Conservation (phyloP, 495 filamentous ascomycete species). For the Corynascus novoguineensis region DNA sequence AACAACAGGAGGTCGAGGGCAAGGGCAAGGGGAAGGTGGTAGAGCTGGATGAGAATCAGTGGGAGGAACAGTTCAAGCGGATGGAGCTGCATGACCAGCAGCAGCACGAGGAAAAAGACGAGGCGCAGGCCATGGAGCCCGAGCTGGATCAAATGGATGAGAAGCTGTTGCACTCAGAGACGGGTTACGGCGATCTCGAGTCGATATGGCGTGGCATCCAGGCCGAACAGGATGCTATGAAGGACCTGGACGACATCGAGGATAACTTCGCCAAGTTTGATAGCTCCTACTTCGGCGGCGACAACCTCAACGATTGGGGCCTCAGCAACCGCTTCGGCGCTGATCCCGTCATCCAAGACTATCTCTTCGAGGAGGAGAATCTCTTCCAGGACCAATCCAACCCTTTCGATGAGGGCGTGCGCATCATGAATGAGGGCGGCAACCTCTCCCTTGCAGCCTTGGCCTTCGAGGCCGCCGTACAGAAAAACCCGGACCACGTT, state of each 20-base stretch:
- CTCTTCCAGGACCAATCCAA: slow-evolving; percentile 69
- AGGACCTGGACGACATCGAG: slow-evolving; percentile 59
- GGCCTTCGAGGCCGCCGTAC: slow-evolving; percentile 94
- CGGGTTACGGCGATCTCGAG: slow-evolving; percentile 78
- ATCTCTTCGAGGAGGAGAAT: slow-evolving; percentile 93
- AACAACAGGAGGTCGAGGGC: slow-evolving; percentile 42
- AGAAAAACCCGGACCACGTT: slow-evolving; percentile 78
- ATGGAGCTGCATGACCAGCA: slow-evolving; percentile 67
- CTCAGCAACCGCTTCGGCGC: slow-evolving; percentile 42
- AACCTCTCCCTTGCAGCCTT: slow-evolving; percentile 91
- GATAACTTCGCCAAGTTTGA: slow-evolving; percentile 61
- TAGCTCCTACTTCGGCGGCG: slow-evolving; percentile 62
- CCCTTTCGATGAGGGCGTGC: slow-evolving; percentile 84
- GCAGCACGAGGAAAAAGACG: slow-evolving; percentile 50
- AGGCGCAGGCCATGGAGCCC: slow-evolving; percentile 71
- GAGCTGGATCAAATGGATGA: slow-evolving; percentile 85
- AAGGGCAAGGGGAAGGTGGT: slow-evolving; percentile 91
- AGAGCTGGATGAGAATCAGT: slow-evolving; percentile 87
- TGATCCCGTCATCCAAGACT: slow-evolving; percentile 76
- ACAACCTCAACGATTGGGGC: slow-evolving; percentile 58
- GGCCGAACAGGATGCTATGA: slow-evolving; percentile 68
- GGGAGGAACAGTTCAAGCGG: slow-evolving; percentile 92
- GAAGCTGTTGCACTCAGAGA: slow-evolving; percentile 47
- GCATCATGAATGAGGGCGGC: slow-evolving; percentile 85
- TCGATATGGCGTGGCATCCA: slow-evolving; percentile 81